Percentiles rank a stretch among this genome's conserved stretches.
phyloP scores from a whole-genome alignment of 768 basidiomycete species.

The Leccinum arenicola region DNA sequence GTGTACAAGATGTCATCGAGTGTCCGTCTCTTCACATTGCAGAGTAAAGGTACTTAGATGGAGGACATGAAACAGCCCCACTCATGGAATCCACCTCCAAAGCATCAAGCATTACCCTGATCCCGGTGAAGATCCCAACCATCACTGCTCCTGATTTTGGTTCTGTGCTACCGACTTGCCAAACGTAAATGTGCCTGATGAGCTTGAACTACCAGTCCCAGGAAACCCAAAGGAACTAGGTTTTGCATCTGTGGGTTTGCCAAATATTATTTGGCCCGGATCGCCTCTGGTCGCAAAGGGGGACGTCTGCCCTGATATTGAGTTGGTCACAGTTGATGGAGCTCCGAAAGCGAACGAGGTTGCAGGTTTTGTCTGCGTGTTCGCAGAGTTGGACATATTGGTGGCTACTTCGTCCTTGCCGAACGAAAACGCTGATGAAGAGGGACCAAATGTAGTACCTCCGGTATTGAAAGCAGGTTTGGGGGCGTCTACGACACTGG shows the following conservation, averaged over 20 bases:
- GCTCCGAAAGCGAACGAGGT: slow-evolving; percentile 21
- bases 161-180: slow-evolving; percentile 29
- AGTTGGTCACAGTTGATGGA: slow-evolving; percentile 5
- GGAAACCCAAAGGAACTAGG: slow-evolving; percentile 34
- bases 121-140: background rate
- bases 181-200: slow-evolving; percentile 21
- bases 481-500: background rate
- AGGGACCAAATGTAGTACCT: slow-evolving; percentile 7
- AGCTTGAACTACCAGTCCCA: slow-evolving; percentile 17
- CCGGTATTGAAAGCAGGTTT: slow-evolving; percentile 5
- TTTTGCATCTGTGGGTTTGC: slow-evolving; percentile 18
- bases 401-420: slow-evolving; percentile 15
- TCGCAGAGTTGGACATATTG: slow-evolving; percentile 2
- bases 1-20: slow-evolving; percentile 12
- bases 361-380: slow-evolving; percentile 29
- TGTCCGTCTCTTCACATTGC: background rate
- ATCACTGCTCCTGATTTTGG: slow-evolving; percentile 34
- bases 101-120: background rate
- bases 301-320: slow-evolving; percentile 12
- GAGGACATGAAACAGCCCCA: background rate
- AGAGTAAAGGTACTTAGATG: background rate
- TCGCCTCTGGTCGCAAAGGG: slow-evolving; percentile 1
- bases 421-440: slow-evolving; percentile 14
- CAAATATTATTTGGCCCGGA: slow-evolving; percentile 10
- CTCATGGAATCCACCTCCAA: background rate